Percentiles rank a stretch among this genome's conserved stretches.
Conservation (phyloP, 768 basidiomycete species). For the Megacollybia marginata region DNA sequence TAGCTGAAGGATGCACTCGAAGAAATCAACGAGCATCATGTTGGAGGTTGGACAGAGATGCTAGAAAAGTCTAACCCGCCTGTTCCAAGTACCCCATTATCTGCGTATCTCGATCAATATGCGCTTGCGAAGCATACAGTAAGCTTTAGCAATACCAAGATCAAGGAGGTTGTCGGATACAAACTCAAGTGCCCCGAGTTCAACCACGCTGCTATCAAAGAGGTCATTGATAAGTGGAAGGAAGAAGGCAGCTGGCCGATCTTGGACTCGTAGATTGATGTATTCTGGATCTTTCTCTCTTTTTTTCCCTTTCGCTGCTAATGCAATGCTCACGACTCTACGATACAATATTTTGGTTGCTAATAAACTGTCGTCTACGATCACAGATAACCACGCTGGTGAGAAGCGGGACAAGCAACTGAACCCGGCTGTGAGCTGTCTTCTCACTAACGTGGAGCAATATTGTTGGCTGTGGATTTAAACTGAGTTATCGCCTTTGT, state of each 20-base stretch:
- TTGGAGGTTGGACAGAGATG: slow-evolving; percentile 79
- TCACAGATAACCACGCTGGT: no score
- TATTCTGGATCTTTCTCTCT: no score
- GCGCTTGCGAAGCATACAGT: slow-evolving; percentile 63
- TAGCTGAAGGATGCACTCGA: slow-evolving; percentile 67
- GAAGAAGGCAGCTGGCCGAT: slow-evolving; percentile 58
- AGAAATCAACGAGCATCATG: slow-evolving; percentile 81
- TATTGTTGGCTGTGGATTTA: no score
- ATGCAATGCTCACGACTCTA: no score
- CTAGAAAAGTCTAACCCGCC: slow-evolving; percentile 63
- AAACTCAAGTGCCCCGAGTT: slow-evolving; percentile 56
- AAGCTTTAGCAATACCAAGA: slow-evolving; percentile 62
- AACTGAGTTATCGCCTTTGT: no score
- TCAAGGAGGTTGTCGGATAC: slow-evolving; percentile 70
- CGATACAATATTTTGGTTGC: no score
- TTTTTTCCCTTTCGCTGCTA: no score
- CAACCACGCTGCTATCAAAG: slow-evolving; percentile 51
- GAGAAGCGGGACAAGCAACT: no score
- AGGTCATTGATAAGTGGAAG: slow-evolving; percentile 77
- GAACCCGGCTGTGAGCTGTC: no score
- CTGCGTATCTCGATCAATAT: slow-evolving; percentile 74
- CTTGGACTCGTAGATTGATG: slow-evolving; percentile 11
- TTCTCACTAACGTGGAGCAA: no score
- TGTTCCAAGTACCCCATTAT: slow-evolving; percentile 62
- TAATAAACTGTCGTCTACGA: no score